Evolutionary conservation across 140 eudicot genomes (phyloP), one percentile per base, ranked within the genome.

Genomic region (Erigeron philadelphicus): DNA sequence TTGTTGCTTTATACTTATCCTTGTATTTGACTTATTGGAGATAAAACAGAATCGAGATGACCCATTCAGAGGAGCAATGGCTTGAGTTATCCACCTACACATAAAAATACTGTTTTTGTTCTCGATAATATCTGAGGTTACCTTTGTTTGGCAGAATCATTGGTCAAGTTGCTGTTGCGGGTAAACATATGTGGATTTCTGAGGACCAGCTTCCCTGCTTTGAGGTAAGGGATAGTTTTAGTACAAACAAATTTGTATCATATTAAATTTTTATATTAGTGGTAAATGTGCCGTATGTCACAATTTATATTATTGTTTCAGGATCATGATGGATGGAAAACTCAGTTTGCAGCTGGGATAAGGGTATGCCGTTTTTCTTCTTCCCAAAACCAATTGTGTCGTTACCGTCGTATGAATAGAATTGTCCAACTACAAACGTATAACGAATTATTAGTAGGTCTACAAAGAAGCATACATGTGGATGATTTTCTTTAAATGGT

Each of bases 331-430:
- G 99, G 81, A 41, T 85, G 84, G 95, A 86, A 83, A 76, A 72
- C 82, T 61, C 99, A 89, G 75, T 76, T 93, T 77, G 76, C 86
- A 59, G 85, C 95, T 72, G 99, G 99, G 50, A 85, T 93, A 64
- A 81, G 80, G 95, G 99, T 93, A 73, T 68, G 78, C 44, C 7
- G 23, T 9, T 35, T 59, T 41, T 70, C 7, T 55, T 75, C 35
- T 41, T 72, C 35, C 59, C 66, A 13, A 15, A 58, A 7, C 67
- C 47, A 72, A 72, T 9, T 13, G 8, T 9, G 40, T 21, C 1
- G 1, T 21, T 21, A 21, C 25, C 25, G 25, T 11, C 31, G 23
- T 43, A 62, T 41, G 17, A 7, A 43, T 57, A 16, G 38, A 18
- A 52, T 41, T 40, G 44, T 23, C 19, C 35, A 6, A 41, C 54